Percentiles rank a stretch among this genome's conserved stretches.
Conservation (phyloP, 202 grass and related monocot species). For the Elaeis oleifera region DNA sequence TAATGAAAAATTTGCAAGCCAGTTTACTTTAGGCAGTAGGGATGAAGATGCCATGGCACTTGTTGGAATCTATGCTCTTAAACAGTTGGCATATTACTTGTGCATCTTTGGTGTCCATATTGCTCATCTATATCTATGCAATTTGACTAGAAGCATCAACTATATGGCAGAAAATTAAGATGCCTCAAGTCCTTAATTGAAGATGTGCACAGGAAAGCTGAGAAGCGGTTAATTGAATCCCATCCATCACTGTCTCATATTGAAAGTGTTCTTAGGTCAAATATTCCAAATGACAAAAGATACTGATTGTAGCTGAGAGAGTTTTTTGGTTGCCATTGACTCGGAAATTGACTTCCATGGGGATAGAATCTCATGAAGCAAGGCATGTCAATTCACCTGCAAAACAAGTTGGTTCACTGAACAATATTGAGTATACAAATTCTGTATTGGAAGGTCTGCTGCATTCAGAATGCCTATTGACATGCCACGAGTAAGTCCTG, state of each 20-base stretch:
- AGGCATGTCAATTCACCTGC: constrained; percentile 16
- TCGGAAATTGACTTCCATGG: constrained; percentile 48
- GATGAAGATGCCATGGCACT: constrained; percentile 36
- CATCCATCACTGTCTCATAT: constrained; percentile 53
- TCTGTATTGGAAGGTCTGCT: constrained; percentile 28
- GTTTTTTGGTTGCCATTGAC: constrained; percentile 57
- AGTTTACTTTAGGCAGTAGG: constrained; percentile 20
- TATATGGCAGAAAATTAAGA: constrained; percentile 41
- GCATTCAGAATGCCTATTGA: constrained; percentile 47
- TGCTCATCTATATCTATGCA: constrained; percentile 52
- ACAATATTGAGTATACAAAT: constrained; percentile 26
- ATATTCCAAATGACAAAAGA: constrained; percentile 27
- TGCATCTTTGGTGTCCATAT: constrained; percentile 67
- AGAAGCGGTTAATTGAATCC: constrained; percentile 33
- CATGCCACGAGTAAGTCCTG: constrained; percentile 48
- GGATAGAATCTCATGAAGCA: constrained; percentile 36
- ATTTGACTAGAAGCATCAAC: constrained; percentile 41
- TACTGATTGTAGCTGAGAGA: constrained; percentile 50
- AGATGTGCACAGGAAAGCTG: constrained; percentile 33
- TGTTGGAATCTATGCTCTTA: constrained; percentile 50
- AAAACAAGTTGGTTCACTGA: constrained; percentile 21
- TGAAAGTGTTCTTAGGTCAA: constrained; percentile 42
- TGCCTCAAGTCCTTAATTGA: constrained; percentile 37
- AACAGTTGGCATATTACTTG: constrained; percentile 64
- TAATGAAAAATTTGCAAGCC: constrained; percentile 31